Evolutionary conservation across 108 stramenopile species (phyloP).

Genomic region (Fragilaria crotonensis): DNA sequence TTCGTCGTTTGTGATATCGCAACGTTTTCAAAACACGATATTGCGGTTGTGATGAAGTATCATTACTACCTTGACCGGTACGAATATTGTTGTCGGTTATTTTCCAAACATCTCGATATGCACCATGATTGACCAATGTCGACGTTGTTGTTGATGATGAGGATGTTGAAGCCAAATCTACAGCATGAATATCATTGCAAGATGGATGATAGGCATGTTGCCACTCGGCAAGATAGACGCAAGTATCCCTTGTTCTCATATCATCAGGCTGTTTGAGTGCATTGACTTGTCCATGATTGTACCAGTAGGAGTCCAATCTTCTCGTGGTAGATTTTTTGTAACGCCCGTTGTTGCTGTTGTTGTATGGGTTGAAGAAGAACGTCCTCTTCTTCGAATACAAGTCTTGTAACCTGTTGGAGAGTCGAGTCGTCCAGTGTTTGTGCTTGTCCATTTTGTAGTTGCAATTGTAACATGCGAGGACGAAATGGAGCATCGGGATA

Average conservation of each 20-base stretch:
- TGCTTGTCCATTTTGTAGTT: too few species aligned
- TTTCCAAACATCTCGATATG: constrained; percentile 38
- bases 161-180: constrained; percentile 1
- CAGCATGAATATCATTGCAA: constrained; percentile 60
- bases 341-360: too few species aligned
- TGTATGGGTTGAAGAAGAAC: too few species aligned
- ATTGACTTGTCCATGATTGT: neutral
- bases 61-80: constrained; percentile 28
- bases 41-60: too few species aligned
- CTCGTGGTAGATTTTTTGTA: too few species aligned
- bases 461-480: neutral
- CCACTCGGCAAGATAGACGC: constrained; percentile 45
- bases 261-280: neutral
- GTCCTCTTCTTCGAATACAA: too few species aligned
- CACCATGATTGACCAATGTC: constrained; percentile 25
- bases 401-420: too few species aligned
- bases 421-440: too few species aligned
- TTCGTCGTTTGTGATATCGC: constrained; percentile 26
- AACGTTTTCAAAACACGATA: constrained; percentile 53
- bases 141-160: neutral
- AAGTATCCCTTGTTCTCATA: constrained; percentile 4
- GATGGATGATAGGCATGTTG: constrained; percentile 43
- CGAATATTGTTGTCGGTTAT: neutral
- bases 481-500: neutral
- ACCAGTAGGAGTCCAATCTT: too few species aligned